A percentile compares a stretch with the other conserved stretches of the same genome.
Evolutionary conservation across 768 basidiomycete species (phyloP).

Genomic region (Lactarius psammicola): DNA sequence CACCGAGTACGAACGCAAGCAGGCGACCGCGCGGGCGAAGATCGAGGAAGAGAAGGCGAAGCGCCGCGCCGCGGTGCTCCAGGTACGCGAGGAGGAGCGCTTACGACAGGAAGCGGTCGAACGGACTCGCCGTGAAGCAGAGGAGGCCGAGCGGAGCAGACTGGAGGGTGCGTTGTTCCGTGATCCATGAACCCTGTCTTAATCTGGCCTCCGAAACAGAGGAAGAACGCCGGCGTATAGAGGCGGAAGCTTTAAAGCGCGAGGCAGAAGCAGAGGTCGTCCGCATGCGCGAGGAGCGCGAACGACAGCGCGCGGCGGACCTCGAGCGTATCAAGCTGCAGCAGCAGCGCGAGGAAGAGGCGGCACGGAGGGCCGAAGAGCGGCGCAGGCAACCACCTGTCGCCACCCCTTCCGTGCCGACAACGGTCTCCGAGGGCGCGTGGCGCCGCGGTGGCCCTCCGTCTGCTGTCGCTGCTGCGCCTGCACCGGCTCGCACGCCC

Average conservation of each 20-base stretch:
- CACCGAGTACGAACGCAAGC: slow-evolving; percentile 62
- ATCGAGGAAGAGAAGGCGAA: slow-evolving; percentile 84
- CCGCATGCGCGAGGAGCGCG: slow-evolving; percentile 53
- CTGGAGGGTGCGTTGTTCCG: slow-evolving; percentile 50
- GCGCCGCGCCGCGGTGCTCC: slow-evolving; percentile 55
- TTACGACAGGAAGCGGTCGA: slow-evolving; percentile 43
- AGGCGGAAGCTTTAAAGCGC: slow-evolving; percentile 45
- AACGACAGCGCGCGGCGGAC: slow-evolving; percentile 49
- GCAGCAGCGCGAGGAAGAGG: slow-evolving; percentile 58
- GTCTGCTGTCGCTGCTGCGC: slow-evolving; percentile 28
- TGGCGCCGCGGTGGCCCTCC: slow-evolving; percentile 27
- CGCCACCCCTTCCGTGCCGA: slow-evolving; percentile 33
- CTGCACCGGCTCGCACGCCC: slow-evolving; percentile 36
- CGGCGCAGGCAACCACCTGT: slow-evolving; percentile 37
- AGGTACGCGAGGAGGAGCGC: slow-evolving; percentile 59
- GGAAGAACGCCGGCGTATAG: slow-evolving; percentile 33
- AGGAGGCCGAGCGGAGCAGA: slow-evolving; percentile 43
- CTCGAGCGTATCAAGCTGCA: slow-evolving; percentile 58
- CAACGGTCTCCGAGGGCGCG: slow-evolving; percentile 34
- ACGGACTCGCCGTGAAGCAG: slow-evolving; percentile 35
- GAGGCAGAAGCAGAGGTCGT: slow-evolving; percentile 59
- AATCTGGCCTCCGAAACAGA: slow-evolving; percentile 27
- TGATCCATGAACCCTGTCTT: slow-evolving; percentile 5
- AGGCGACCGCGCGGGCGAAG: slow-evolving; percentile 59
- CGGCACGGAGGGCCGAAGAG: slow-evolving; percentile 43